Conservation (phyloP, 208 protist species). For the Wallacemonas sp. region DNA sequence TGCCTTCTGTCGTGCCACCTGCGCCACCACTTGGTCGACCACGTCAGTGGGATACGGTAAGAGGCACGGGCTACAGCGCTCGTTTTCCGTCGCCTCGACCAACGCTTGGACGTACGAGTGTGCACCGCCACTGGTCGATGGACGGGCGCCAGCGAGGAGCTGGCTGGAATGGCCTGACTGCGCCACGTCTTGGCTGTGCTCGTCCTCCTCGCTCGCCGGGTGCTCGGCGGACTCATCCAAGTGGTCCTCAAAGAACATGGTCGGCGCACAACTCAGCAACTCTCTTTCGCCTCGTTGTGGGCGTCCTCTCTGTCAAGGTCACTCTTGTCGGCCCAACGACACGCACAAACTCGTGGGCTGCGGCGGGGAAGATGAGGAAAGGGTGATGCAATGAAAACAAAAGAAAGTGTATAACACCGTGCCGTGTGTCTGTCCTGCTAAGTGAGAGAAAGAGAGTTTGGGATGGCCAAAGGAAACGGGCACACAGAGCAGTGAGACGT, state of each 20-base stretch:
- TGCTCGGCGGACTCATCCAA: slow-evolving; percentile 43
- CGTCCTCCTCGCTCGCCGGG: slow-evolving; percentile 13
- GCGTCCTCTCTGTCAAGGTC: too few species aligned
- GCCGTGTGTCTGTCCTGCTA: too few species aligned
- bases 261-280: too few species aligned
- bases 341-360: too few species aligned
- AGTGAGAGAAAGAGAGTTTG: too few species aligned
- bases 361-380: too few species aligned
- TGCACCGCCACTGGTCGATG: slow-evolving; percentile 11
- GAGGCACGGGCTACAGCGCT: slow-evolving; percentile 77
- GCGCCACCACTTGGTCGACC: slow-evolving; percentile 42
- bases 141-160: slow-evolving; percentile 9
- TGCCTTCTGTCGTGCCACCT: slow-evolving; percentile 40
- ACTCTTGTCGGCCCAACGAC: too few species aligned
- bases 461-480: too few species aligned
- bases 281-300: too few species aligned
- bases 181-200: background rate
- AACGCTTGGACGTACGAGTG: slow-evolving; percentile 35
- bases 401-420: too few species aligned
- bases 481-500: too few species aligned
- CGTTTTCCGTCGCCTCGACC: slow-evolving; percentile 72
- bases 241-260: slow-evolving; percentile 82
- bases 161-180: slow-evolving; percentile 2
- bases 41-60: slow-evolving; percentile 67
- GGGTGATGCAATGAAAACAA: too few species aligned